Evolutionary conservation across 1,139 yeast genomes (phyloP).

Genomic region (Wickerhamomyces sp.): DNA sequence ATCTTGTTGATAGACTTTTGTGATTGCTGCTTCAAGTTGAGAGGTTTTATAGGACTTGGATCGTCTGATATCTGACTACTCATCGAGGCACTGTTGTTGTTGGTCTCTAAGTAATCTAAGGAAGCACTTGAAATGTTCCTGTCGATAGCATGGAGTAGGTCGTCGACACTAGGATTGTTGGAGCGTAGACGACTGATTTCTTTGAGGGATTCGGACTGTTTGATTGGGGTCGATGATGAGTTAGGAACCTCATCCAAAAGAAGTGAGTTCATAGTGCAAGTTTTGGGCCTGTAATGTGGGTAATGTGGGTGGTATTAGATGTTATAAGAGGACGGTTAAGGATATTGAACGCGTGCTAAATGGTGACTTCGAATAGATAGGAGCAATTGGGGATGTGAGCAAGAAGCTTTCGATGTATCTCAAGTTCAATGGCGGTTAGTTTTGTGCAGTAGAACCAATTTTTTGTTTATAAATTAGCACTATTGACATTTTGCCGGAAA

Average conservation of each 20-base stretch:
- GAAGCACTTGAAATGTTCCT: constrained; percentile 17
- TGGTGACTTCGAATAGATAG: too few relatives aligned
- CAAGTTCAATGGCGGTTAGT: too few relatives aligned
- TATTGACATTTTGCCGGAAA: too few relatives aligned
- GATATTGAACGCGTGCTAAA: too few relatives aligned
- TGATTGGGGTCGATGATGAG: constrained; percentile 14
- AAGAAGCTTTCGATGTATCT: too few relatives aligned
- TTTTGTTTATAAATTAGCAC: too few relatives aligned
- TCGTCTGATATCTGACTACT: constrained; percentile 12
- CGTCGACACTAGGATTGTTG: constrained; percentile 21
- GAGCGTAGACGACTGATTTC: constrained; percentile 3
- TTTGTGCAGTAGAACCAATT: too few relatives aligned
- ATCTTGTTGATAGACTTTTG: constrained; percentile 4
- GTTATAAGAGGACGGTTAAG: too few relatives aligned
- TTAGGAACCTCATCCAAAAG: constrained; percentile 1
- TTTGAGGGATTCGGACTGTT: constrained; percentile 4
- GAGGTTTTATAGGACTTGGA: constrained; percentile 21
- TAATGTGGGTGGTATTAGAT: too few relatives aligned
- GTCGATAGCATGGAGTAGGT: constrained; percentile 21
- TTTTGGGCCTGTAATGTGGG: too few relatives aligned
- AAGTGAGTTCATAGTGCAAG: not conserved
- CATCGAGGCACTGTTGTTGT: constrained; percentile 8
- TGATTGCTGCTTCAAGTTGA: constrained; percentile 17
- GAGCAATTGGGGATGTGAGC: too few relatives aligned
- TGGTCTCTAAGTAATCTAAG: constrained; percentile 9